Percentiles rank a stretch among this genome's conserved stretches.
These are phyloP conservation scores for Phytopythium cucurbitacearum DNA, from an alignment of 352 stramenopile genomes.

Conservation along the genomic window DNA sequence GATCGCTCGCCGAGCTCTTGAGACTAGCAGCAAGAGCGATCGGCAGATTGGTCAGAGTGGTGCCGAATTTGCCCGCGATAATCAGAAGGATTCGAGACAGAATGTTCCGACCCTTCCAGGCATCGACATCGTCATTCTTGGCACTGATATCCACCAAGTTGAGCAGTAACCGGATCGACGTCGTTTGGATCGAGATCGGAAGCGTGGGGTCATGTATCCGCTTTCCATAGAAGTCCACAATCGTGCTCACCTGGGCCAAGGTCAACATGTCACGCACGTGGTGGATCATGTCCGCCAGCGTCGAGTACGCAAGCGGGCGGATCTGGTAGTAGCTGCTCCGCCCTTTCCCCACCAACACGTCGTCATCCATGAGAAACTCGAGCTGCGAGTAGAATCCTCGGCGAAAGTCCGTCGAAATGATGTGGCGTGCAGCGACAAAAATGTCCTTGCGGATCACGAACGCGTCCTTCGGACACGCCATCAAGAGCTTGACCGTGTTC, in stretches of 20 bases:
- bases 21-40: slow-evolving; percentile 56
- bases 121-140: slow-evolving; percentile 91
- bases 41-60: slow-evolving; percentile 75
- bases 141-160: slow-evolving; percentile 97
- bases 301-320: slow-evolving; percentile 94
- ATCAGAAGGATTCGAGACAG: slow-evolving; percentile 90
- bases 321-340: slow-evolving; percentile 88
- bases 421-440: slow-evolving; percentile 94
- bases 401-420: slow-evolving; percentile 98
- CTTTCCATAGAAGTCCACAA: slow-evolving; percentile 93
- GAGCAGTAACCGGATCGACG: slow-evolving; percentile 92
- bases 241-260: slow-evolving; percentile 92
- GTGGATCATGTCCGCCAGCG: slow-evolving; percentile 97
- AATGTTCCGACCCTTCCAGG: slow-evolving; percentile 87
- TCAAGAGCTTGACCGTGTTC: slow-evolving; percentile 94
- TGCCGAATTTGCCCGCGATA: slow-evolving; percentile 93
- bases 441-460: slow-evolving; percentile 95
- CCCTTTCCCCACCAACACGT: slow-evolving; percentile 89
- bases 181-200: slow-evolving; percentile 95
- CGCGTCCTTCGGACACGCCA: slow-evolving; percentile 93
- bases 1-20: slow-evolving; percentile 26
- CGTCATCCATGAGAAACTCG: slow-evolving; percentile 95
- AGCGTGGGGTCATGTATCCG: slow-evolving; percentile 92
- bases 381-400: slow-evolving; percentile 94
- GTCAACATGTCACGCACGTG: slow-evolving; percentile 94